Evolutionary conservation across 2,329 filamentous ascomycete species (phyloP).

Genomic region (Blastomyces emzantsi): DNA sequence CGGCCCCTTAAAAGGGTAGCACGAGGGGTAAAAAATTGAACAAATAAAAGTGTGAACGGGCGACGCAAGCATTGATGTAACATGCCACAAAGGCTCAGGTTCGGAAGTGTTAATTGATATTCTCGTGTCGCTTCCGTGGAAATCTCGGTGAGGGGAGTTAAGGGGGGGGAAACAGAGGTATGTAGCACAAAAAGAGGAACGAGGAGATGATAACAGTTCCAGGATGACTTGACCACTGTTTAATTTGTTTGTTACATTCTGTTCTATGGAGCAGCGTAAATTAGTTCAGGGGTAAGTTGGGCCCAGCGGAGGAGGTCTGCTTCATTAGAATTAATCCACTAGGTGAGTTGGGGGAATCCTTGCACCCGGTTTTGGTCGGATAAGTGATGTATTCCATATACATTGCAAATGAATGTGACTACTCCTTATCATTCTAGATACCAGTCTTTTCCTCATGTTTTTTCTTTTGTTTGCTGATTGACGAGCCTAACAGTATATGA

Average conservation of each 20-base stretch:
- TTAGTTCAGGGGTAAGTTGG: neutral
- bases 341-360: no score
- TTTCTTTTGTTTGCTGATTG: neutral
- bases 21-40: neutral
- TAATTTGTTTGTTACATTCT: neutral
- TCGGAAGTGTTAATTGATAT: neutral
- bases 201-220: neutral
- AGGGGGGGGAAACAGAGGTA: neutral
- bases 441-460: neutral
- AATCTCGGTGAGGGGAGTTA: neutral
- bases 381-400: neutral
- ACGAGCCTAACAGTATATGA: neutral
- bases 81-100: neutral
- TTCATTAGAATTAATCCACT: neutral
- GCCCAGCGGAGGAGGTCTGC: no score
- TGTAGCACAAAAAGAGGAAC: neutral
- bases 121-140: neutral
- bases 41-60: neutral
- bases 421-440: neutral
- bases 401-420: neutral
- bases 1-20: neutral
- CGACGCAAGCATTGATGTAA: neutral
- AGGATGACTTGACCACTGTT: neutral
- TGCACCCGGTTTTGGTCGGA: no score
- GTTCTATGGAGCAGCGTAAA: neutral